Base-by-base conservation (phyloP, 2,329 filamentous ascomycete species). In the Trichoderma harzianum region DNA sequence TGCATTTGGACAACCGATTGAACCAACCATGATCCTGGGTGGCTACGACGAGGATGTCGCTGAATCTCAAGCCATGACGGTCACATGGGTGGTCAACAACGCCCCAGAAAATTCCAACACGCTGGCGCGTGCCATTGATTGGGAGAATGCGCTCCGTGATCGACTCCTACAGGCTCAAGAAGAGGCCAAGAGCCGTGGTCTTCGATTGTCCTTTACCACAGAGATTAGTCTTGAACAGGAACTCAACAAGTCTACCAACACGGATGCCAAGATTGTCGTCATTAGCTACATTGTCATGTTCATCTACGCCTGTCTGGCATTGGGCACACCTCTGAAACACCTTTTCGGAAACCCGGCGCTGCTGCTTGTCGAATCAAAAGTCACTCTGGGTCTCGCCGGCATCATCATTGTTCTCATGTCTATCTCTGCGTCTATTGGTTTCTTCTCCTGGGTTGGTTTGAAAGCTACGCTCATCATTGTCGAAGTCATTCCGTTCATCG, bases 211-310 rank as follows among this genome's bases (percentile, higher is more conserved):
- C 8, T 99, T 98, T 86, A 97, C 91, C 64, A 97, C 96, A 0
- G 96, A 99, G 82, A 93, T 95, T 81, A 98, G 95, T 80, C 84
- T 99, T 73, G 95, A 98, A 80, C 89, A 98, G 79, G 96, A 99
- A 79, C 86, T 99, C 72, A 99, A 98, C 85, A 97, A 98, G 83
- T 97, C 94, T 47, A 98, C 94, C 64, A 99, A 99, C 81, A 98
- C 96, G 0, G 96, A 99, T 81, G 97, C 95, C 58, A 98, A 95
- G 81, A 99, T 99, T 77, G 90, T 99, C 28, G 90, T 95, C 69
- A 92, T 99, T 82, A 98, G 95, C 86, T 99, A 99, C 83, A 87
- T 98, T 74, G 93, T 98, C 84, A 99, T 99, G 96, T 99, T 99
- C 82, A 83, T 99, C 74, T 99, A 99, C 79, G 96, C 95, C 5